phyloP scores from a whole-genome alignment of 129 eudicot species.

The Mikania micrantha region DNA sequence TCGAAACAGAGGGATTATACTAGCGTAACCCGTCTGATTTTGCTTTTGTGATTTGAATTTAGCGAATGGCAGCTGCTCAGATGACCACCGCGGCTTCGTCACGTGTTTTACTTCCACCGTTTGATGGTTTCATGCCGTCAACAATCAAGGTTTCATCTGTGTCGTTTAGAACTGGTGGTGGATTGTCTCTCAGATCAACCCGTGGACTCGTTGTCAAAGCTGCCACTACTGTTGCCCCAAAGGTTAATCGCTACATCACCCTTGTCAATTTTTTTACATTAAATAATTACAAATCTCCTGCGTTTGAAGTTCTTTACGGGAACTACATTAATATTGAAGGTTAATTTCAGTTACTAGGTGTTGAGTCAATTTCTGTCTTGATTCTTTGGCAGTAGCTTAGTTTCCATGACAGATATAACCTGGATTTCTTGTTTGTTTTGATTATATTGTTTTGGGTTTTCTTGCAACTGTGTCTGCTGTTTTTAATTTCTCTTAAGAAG shows the following conservation, averaged over 20 bases:
- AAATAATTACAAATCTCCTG: not conserved
- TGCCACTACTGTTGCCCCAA: slow-evolving; percentile 72
- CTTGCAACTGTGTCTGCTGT: not conserved
- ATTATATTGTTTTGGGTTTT: not conserved
- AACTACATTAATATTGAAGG: not conserved
- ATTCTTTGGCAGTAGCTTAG: not conserved
- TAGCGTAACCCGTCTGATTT: not conserved
- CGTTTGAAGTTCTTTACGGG: not conserved
- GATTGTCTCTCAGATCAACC: slow-evolving; percentile 28
- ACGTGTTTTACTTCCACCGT: slow-evolving; percentile 37
- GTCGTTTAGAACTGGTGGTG: slow-evolving; percentile 39
- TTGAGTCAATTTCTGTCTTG: not conserved
- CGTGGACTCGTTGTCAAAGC: slow-evolving; percentile 67
- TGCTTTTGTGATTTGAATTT: not conserved
- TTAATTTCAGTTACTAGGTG: not conserved
- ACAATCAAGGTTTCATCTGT: slow-evolving; percentile 32
- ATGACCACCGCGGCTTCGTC: slow-evolving; percentile 51
- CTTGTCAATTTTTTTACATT: not conserved
- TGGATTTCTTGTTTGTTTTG: not conserved
- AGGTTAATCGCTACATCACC: slow-evolving; percentile 34
- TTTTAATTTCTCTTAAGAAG: not conserved
- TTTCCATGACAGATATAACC: not conserved
- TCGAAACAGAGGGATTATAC: not conserved
- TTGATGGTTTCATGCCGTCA: slow-evolving; percentile 54
- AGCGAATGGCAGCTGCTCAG: slow-evolving; percentile 68